A percentile compares a stretch with the other conserved stretches of the same genome.
These are phyloP conservation scores for Suillus alpinus DNA, from an alignment of 768 basidiomycete species.

Conservation along the genomic window DNA sequence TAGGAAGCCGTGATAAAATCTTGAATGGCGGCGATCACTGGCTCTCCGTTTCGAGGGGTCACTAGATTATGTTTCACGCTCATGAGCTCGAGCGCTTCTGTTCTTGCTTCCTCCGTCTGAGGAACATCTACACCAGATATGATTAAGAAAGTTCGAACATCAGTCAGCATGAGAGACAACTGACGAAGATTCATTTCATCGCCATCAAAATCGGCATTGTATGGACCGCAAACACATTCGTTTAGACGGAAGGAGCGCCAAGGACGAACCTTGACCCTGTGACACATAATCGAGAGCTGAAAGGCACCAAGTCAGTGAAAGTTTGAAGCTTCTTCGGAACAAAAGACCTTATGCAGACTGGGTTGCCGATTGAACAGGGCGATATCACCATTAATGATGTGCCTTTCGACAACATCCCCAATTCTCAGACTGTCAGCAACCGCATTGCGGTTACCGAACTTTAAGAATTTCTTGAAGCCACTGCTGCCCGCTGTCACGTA, in stretches of 20 bases:
- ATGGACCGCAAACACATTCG: constrained; percentile 98
- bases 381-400: constrained; percentile 92
- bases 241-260: constrained; percentile 98
- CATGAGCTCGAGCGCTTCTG: constrained; percentile 97
- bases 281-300: constrained; percentile 97
- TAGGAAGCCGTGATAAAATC: constrained; percentile 99
- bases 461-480: constrained; percentile 82
- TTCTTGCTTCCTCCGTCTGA: constrained; percentile 97
- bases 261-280: constrained; percentile 92
- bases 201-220: constrained; percentile 99
- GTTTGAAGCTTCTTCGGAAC: background rate
- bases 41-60: constrained; percentile 97
- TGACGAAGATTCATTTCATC: constrained; percentile 99
- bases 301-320: constrained; percentile 6
- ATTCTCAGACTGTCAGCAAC: constrained; percentile 80
- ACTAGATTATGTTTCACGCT: constrained; percentile 95
- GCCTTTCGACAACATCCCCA: constrained; percentile 93
- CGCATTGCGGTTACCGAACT: constrained; percentile 77
- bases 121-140: constrained; percentile 71
- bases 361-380: constrained; percentile 99
- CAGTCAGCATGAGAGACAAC: constrained; percentile 23
- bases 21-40: constrained; percentile 98
- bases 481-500: constrained; percentile 82
- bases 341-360: constrained; percentile 85
- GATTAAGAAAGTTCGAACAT: background rate